Percentiles rank a stretch among this genome's conserved stretches.
Conservation (phyloP, 1,284 basidiomycete genomes). For the Papiliotrema terrestris region DNA sequence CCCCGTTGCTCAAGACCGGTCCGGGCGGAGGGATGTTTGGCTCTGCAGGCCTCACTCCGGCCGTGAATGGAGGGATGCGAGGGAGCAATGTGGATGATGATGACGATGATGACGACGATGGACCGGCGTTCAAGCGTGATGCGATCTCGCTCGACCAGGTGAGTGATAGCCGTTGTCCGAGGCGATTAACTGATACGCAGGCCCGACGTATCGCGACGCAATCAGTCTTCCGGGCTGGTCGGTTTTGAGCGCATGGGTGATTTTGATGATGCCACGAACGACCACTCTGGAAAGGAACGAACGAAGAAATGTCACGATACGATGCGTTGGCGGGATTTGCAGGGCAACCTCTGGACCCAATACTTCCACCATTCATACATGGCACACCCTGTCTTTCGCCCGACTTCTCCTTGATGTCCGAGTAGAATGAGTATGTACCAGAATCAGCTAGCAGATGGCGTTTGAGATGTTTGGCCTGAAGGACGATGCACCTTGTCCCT, state of each 20-base stretch:
- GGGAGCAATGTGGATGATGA: conserved; percentile 61
- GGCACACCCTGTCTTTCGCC: too few relatives aligned
- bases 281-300: not conserved
- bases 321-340: too few relatives aligned
- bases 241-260: conserved; percentile 11
- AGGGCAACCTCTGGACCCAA: too few relatives aligned
- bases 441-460: too few relatives aligned
- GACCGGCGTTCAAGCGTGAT: conserved; percentile 66
- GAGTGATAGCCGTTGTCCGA: conserved; percentile 22
- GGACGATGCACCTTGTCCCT: too few relatives aligned
- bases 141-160: conserved; percentile 86
- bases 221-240: conserved; percentile 50
- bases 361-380: too few relatives aligned
- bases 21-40: conserved; percentile 50
- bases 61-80: conserved; percentile 30
- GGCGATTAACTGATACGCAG: conserved; percentile 20
- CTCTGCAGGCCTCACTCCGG: conserved; percentile 30
- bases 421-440: too few relatives aligned
- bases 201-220: conserved; percentile 53
- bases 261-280: not conserved
- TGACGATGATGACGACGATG: conserved; percentile 38
- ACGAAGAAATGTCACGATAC: not conserved
- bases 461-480: too few relatives aligned
- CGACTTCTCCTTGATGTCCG: too few relatives aligned
- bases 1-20: conserved; percentile 41